Conservation (phyloP, 345 rosid species). For the thale cress (Arabidopsis thaliana) region TAIR10.1 NC_003076.8:16710001-16710500, state of each 20-base stretch:
- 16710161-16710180: constrained; percentile 36
- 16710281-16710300: background rate
- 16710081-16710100: constrained; percentile 30
- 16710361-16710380: background rate
- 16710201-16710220: background rate
- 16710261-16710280: background rate
- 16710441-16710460: constrained; percentile 25
- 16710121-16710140: constrained; percentile 40
- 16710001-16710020: constrained; percentile 11
- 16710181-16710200: constrained; percentile 5
- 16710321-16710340: background rate
- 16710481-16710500: constrained; percentile 14
- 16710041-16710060: constrained; percentile 1
- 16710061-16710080: constrained; percentile 24
- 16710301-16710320: background rate
- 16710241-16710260: background rate
- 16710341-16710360: background rate
- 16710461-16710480: background rate
- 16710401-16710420: constrained; percentile 26
- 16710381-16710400: background rate
- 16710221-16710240: background rate
- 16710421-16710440: constrained; percentile 34
- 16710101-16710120: constrained; percentile 4
- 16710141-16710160: constrained; percentile 32
- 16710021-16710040: constrained; percentile 9